Conservation (phyloP, 768 basidiomycete species). For the Boletus tomentosulus region DNA sequence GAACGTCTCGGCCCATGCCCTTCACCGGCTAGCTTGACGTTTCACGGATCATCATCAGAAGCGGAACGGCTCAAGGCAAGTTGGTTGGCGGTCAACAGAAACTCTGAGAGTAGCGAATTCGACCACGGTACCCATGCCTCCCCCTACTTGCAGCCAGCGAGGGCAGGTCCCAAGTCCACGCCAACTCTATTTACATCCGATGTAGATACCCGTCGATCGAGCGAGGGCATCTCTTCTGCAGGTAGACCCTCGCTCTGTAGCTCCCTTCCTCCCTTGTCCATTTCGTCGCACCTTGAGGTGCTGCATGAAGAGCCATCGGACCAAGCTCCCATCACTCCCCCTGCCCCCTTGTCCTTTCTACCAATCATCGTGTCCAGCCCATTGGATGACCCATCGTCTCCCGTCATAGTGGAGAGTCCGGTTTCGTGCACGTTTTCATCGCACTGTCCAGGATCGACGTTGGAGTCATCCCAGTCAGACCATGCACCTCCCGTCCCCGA, state of each 20-base stretch:
- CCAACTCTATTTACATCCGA: slow-evolving; percentile 4
- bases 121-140: slow-evolving; percentile 3
- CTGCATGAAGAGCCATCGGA: slow-evolving; percentile 28
- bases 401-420: slow-evolving; percentile 20
- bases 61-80: slow-evolving; percentile 51
- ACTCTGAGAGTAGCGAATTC: slow-evolving; percentile 24
- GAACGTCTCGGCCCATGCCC: slow-evolving; percentile 37
- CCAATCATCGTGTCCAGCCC: slow-evolving; percentile 21
- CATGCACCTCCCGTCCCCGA: slow-evolving; percentile 3
- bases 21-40: slow-evolving; percentile 21
- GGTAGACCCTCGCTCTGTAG: slow-evolving; percentile 24
- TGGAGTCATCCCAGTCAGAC: slow-evolving; percentile 13
- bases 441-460: slow-evolving; percentile 10
- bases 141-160: neutral
- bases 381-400: slow-evolving; percentile 4
- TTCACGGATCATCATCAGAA: slow-evolving; percentile 34
- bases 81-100: slow-evolving; percentile 45
- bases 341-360: neutral
- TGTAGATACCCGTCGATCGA: neutral
- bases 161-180: neutral
- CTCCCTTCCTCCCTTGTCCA: slow-evolving; percentile 21
- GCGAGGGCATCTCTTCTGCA: slow-evolving; percentile 4
- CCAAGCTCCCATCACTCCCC: slow-evolving; percentile 14
- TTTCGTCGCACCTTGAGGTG: slow-evolving; percentile 24
- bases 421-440: slow-evolving; percentile 24